Conservation (phyloP, 2,329 filamentous ascomycete species). For the Diaporthe humulicola region DNA sequence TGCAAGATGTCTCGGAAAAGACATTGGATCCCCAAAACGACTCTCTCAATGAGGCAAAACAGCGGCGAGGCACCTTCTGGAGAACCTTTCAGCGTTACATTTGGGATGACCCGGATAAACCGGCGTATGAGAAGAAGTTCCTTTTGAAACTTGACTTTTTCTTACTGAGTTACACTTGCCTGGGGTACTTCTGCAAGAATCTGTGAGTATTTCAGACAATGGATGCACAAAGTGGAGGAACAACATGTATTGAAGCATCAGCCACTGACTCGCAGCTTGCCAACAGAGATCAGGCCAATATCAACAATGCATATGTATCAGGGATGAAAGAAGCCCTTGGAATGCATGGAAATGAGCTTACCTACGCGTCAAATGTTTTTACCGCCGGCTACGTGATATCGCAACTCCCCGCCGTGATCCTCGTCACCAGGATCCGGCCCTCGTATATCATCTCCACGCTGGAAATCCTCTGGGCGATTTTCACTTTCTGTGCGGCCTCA, state of each 20-base stretch:
- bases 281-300: slow-evolving; percentile 26
- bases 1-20: slow-evolving; percentile 5
- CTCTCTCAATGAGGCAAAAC: not conserved
- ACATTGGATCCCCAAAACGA: not conserved
- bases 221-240: not conserved
- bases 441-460: slow-evolving; percentile 38
- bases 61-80: slow-evolving; percentile 18
- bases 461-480: slow-evolving; percentile 37
- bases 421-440: slow-evolving; percentile 35
- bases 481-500: slow-evolving; percentile 38
- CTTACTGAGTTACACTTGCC: slow-evolving; percentile 35
- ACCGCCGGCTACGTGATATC: slow-evolving; percentile 38
- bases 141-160: slow-evolving; percentile 40
- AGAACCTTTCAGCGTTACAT: slow-evolving; percentile 44
- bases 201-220: not conserved
- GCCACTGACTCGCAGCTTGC: not conserved
- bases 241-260: not conserved
- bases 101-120: slow-evolving; percentile 49
- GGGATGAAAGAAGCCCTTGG: slow-evolving; percentile 38
- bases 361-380: slow-evolving; percentile 37
- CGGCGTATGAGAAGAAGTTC: slow-evolving; percentile 40
- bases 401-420: slow-evolving; percentile 37
- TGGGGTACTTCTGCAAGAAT: slow-evolving; percentile 39
- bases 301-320: slow-evolving; percentile 40
- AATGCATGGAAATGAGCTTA: slow-evolving; percentile 38